Base-by-base conservation (phyloP, 2,329 filamentous ascomycete species). In the Xylaria sp. region DNA sequence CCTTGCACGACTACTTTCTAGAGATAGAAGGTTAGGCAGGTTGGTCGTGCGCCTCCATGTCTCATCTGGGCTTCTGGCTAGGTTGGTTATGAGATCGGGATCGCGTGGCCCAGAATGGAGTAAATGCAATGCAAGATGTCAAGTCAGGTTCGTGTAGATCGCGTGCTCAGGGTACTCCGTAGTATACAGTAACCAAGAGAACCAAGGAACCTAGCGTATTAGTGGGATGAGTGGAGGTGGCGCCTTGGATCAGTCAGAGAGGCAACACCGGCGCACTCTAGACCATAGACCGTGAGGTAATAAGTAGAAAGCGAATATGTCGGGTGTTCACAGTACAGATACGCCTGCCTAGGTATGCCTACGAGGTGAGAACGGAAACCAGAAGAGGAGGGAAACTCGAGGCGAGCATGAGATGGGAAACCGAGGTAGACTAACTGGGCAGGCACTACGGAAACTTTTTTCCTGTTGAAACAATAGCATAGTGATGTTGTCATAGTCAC, bases 401-500 rank as follows among this genome's bases (percentile, higher is more conserved):
- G 6, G 23, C 40, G 29, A 16, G 48, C 48, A 27, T 54, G 29
- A 61, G 58, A 57, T 42, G 48, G 29, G 40, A 66, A 54, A 47
- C 55, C 27, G 21, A 40, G n/a, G 29, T 59, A 2, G 63, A 44
- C 55, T 29, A 51, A 10, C 3, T 44, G 27, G 40, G 40, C 29
- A 32, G 44, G 44, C n/a, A n/a, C n/a, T 48, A 59, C 2, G 35
- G 35, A 10, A 59, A 37, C 54, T 48, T 65, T 55, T 65, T 55
- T 54, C 37, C 51, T 10, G 21, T 60, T 60, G 25, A 55, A 66
- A 55, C 63, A 58, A 58, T n/a, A 50, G 29, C 51, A 58, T 66
- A 51, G 53, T 58, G 9, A 29, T 62, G 44, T 54, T 47, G 35
- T 48, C 18, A 60, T 23, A 40, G 12, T 40, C 16, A 12, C 37